These are phyloP conservation scores for Eucommia ulmoides DNA, from an alignment of 257 asterid genomes.

Conservation along the genomic window DNA sequence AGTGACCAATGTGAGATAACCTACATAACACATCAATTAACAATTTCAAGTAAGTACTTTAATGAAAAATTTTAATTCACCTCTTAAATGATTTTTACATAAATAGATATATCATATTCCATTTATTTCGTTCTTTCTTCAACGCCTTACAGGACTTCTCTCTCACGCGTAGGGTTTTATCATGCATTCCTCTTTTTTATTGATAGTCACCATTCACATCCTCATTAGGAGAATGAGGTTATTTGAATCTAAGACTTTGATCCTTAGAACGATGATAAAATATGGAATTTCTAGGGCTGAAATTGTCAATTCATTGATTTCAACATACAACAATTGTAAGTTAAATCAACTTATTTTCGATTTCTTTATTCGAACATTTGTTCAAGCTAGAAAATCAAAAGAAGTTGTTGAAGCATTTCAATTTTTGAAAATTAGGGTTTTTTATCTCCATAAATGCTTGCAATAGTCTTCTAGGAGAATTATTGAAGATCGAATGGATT, in stretches of 20 bases:
- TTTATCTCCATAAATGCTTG: conserved; percentile 54
- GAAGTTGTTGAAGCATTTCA: conserved; percentile 62
- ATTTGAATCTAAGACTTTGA: conserved; percentile 61
- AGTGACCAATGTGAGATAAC: no score
- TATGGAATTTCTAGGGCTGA: conserved; percentile 49
- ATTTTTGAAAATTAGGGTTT: conserved; percentile 25
- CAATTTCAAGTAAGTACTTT: no score
- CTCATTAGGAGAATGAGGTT: conserved; percentile 38
- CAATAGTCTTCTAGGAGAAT: conserved; percentile 65
- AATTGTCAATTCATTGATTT: conserved; percentile 39
- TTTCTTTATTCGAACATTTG: conserved; percentile 55
- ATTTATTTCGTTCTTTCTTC: no score
- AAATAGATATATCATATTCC: no score
- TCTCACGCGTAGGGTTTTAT: no score
- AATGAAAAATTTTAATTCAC: no score
- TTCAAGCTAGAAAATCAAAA: conserved; percentile 77
- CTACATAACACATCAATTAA: no score
- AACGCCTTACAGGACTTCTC: no score
- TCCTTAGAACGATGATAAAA: conserved; percentile 57
- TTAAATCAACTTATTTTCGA: conserved; percentile 39
- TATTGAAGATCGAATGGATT: conserved; percentile 63
- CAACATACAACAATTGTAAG: conserved; percentile 27
- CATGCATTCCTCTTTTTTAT: conserved; percentile 45
- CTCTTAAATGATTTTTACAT: no score
- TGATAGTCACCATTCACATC: conserved; percentile 44